Evolutionary conservation across 805 yeast genomes (phyloP).

Genomic region (Sungouiozyma intestinalis): DNA sequence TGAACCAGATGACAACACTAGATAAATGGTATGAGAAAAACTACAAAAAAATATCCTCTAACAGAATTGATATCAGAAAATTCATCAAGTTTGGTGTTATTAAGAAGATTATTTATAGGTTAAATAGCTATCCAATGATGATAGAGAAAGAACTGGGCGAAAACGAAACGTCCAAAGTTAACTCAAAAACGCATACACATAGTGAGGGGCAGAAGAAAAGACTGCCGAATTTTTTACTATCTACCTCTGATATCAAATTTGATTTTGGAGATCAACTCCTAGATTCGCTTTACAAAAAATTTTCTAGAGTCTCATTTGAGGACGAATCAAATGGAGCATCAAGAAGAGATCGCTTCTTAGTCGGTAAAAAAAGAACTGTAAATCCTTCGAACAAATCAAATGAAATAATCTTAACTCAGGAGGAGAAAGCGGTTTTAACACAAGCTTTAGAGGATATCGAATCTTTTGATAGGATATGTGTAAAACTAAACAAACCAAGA

Average conservation of each 20-base stretch:
- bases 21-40: conserved; percentile 77
- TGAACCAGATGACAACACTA: conserved; percentile 68
- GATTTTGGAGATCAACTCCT: conserved; percentile 24
- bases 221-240: conserved; percentile 13
- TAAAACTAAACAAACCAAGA: conserved; percentile 49
- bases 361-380: neutral
- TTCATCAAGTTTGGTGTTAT: conserved; percentile 81
- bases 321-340: conserved; percentile 6
- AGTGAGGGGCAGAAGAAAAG: neutral
- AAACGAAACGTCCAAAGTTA: conserved; percentile 10
- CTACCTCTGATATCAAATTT: conserved; percentile 27
- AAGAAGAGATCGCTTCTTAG: neutral
- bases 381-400: neutral
- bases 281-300: conserved; percentile 21
- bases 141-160: conserved; percentile 6
- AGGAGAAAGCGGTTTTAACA: conserved; percentile 27
- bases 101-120: conserved; percentile 72
- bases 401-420: conserved; percentile 4
- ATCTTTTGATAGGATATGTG: conserved; percentile 58
- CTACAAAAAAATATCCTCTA: conserved; percentile 35
- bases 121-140: conserved; percentile 63
- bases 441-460: conserved; percentile 42
- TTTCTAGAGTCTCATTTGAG: conserved; percentile 23
- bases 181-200: neutral
- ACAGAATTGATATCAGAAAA: conserved; percentile 68